phyloP scores from a whole-genome alignment of 148 eudicot genomes.

The Selenicereus undatus region DNA sequence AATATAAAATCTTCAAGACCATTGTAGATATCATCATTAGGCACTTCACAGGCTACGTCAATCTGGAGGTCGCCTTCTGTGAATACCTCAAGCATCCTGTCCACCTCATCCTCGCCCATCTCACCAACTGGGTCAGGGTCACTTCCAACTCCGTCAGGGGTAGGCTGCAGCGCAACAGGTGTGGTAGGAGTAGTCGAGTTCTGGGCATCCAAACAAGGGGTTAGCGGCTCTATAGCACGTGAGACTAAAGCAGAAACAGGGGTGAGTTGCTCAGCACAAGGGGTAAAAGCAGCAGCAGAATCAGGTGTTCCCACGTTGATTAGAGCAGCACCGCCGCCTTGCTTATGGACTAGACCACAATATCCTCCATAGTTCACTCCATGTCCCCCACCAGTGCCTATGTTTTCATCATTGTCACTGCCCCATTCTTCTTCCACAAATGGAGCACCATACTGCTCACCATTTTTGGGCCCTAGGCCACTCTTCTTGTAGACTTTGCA shows the following conservation, averaged over 20 bases:
- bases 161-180: background rate
- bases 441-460: slow-evolving; percentile 73
- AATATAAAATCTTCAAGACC: background rate
- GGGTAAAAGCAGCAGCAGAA: background rate
- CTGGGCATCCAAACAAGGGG: too few relatives aligned
- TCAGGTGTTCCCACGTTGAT: too few relatives aligned
- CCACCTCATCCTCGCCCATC: slow-evolving; percentile 17
- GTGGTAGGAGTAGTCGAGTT: background rate
- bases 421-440: slow-evolving; percentile 74
- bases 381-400: background rate
- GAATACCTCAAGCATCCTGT: slow-evolving; percentile 8
- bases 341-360: slow-evolving; percentile 12
- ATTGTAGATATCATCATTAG: background rate
- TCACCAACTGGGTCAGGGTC: background rate
- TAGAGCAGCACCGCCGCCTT: too few relatives aligned
- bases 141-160: background rate
- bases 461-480: slow-evolving; percentile 65
- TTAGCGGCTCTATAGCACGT: too few relatives aligned
- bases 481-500: slow-evolving; percentile 69
- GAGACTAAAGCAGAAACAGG: too few relatives aligned
- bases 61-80: background rate
- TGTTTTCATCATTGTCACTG: slow-evolving; percentile 31
- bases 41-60: background rate
- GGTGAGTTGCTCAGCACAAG: background rate
- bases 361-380: background rate